Base-by-base conservation (phyloP, 768 basidiomycete genomes). In the Russula brevipes region DNA sequence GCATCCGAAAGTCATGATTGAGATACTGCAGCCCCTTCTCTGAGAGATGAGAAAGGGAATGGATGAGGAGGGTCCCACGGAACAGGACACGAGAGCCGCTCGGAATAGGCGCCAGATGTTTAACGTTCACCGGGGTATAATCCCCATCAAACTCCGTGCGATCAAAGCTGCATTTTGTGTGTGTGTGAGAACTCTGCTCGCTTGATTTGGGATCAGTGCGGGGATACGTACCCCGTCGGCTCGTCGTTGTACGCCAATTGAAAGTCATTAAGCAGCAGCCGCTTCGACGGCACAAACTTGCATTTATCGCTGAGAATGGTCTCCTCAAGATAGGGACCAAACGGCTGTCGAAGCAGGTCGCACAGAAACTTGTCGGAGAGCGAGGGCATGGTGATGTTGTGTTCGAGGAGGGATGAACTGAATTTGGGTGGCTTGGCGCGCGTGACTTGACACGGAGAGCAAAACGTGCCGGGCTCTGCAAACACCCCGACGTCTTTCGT, bases 31-130 rank as follows among this genome's bases (percentile, higher is more conserved):
- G 60, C 1, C 84, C 87, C 47, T 68, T 69, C 0, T 75, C 73
- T 0, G 84, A 81, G 24, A 88, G 78, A 79, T 84, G 85, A 1
- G 72, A 66, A 0, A 82, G 74, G 2, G 73, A 60, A 2, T 74
- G 68, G 62, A 88, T 78, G 44, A 76, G 75, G 0, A 87, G 73
- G 5, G 79, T 67, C 0, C 85, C 86, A 38, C 78, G 80, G 63
- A 86, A 83, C 11, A 77, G 73, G 19, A 85, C 77, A 17, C 6
- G 62, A 44, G 36, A 39, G n/a, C 38, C 65, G 11, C 19, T 33
- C 6, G 5, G 49, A 41, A 64, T 36, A 16, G 64, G 19, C 33
- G 39, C 11, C 24, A 30, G 24, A 57, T 59, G 54, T 3, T 4
- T 5, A 14, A 19, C 56, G 11, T 51, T 63, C 1, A 14, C 44